Percentiles rank a stretch among this genome's conserved stretches.
These are phyloP conservation scores for Aureobasidium zeae DNA, from an alignment of 2,329 filamentous ascomycete species.

Conservation along the genomic window DNA sequence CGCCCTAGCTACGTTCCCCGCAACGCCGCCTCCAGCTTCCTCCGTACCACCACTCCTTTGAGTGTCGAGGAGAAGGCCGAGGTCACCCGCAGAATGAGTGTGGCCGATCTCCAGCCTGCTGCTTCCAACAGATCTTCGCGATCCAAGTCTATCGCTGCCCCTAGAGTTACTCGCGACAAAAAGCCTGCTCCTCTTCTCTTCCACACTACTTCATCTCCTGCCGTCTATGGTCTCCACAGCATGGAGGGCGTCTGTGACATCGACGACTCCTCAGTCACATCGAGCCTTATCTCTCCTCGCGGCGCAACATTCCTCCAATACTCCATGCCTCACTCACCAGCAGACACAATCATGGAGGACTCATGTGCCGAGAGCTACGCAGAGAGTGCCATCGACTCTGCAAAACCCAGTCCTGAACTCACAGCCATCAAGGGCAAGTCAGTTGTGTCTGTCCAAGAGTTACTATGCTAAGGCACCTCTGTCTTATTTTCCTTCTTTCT, in stretches of 20 bases:
- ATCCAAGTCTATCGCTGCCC: not conserved
- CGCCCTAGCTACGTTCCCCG: slow-evolving; percentile 15
- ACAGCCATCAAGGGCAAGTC: not conserved
- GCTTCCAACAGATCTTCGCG: not conserved
- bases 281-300: slow-evolving; percentile 4
- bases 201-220: not conserved
- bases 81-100: slow-evolving; percentile 4
- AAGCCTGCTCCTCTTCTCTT: slow-evolving; percentile 14
- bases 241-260: slow-evolving; percentile 12
- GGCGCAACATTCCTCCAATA: not conserved
- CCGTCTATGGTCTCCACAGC: slow-evolving; percentile 5
- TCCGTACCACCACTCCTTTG: slow-evolving; percentile 15
- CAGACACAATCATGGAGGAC: slow-evolving; percentile 12
- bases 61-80: slow-evolving; percentile 10
- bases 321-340: slow-evolving; percentile 5
- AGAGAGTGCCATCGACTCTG: slow-evolving; percentile 6
- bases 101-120: not conserved
- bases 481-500: not conserved
- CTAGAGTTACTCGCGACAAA: not conserved
- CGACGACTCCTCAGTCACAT: too few species aligned
- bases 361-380: not conserved
- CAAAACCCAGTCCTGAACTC: slow-evolving; percentile 12
- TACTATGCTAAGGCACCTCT: not conserved
- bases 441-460: not conserved
- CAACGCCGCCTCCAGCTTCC: slow-evolving; percentile 14